Evolutionary conservation across 306 rosid species (phyloP), one percentile per base, ranked within the genome.

Genomic region (Dryas octopetala): DNA sequence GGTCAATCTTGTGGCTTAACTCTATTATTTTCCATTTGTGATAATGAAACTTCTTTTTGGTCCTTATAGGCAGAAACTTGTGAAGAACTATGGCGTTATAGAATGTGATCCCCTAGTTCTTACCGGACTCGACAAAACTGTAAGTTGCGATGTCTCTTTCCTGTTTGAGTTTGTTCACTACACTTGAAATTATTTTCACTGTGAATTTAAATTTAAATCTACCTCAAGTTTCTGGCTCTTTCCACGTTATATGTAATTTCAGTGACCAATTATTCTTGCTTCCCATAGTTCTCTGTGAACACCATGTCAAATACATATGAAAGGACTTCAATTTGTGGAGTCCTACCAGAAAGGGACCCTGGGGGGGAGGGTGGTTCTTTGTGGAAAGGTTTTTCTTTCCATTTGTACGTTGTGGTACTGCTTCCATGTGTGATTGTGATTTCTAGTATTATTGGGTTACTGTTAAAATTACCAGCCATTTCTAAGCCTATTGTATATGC

Each of bases 11-110:
- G 67, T 62, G 44, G 45, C 66, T 80, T 52, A 68, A 11, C 62
- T 54, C 68, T 16, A 57, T 6, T 28, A 43, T 48, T 72, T 76
- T 59, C 67, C 54, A 16, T 9, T 68, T 50, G 23, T 70, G 51
- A 61, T 62, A 79, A 76, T 78, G 32, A 65, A 28, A 68, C 62
- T 80, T 69, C 69, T 72, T 71, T 76, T 83, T 84, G 72, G 62
- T 85, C 68, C 71, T 82, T 85, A 84, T 58, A 91, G 97, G 90
- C 87, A 79, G 77, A 91, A 79, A 74, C 38, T 86, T 79, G 87
- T 85, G 84, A 89, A 88, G 96, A 89, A 76, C n/a, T 91, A 91
- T 76, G 97, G 96, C 63, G 88, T 91, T 77, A 83, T 91, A 66
- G 91, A 91, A 79, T 86, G 96, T 16, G 89, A 91, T 77, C 90